phyloP scores from a whole-genome alignment of 768 basidiomycete species.

The Pluteus cervinus region DNA sequence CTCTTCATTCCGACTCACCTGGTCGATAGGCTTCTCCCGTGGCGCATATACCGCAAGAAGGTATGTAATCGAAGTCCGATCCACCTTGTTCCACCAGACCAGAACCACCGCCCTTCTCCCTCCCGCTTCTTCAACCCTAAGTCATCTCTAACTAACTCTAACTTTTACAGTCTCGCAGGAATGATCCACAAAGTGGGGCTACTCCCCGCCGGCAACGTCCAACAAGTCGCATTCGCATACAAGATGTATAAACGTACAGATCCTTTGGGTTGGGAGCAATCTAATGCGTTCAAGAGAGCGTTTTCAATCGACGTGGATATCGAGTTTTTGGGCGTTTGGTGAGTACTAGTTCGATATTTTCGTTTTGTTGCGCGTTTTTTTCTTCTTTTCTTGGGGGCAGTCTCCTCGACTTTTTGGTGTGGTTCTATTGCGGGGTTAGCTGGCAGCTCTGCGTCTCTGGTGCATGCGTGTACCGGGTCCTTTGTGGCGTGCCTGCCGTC shows the following conservation, averaged over 20 bases:
- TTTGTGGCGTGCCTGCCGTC: too few species aligned
- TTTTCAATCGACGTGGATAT: slow-evolving; percentile 49
- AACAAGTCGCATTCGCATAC: slow-evolving; percentile 61
- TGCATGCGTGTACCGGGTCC: too few species aligned
- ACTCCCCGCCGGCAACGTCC: slow-evolving; percentile 38
- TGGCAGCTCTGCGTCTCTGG: too few species aligned
- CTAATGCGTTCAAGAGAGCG: slow-evolving; percentile 48
- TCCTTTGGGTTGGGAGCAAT: slow-evolving; percentile 38
- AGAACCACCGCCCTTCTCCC: slow-evolving; percentile 1
- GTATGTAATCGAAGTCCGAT: slow-evolving; percentile 13
- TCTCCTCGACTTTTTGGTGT: too few species aligned
- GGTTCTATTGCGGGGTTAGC: too few species aligned
- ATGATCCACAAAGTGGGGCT: slow-evolving; percentile 50
- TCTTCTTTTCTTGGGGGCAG: neutral
- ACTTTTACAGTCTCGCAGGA: slow-evolving; percentile 32
- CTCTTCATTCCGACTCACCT: neutral
- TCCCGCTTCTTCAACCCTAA: slow-evolving; percentile 2
- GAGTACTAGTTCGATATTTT: slow-evolving; percentile 5
- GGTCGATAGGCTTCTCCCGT: slow-evolving; percentile 44
- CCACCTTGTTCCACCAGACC: slow-evolving; percentile 4
- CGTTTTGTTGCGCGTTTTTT: neutral
- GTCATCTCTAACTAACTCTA: neutral
- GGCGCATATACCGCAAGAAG: slow-evolving; percentile 60
- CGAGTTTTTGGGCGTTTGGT: slow-evolving; percentile 58
- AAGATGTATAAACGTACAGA: slow-evolving; percentile 55